Percentiles rank a stretch among this genome's conserved stretches.
Conservation (phyloP, 1,284 basidiomycete species). For the Anthracocystis setariae region DNA sequence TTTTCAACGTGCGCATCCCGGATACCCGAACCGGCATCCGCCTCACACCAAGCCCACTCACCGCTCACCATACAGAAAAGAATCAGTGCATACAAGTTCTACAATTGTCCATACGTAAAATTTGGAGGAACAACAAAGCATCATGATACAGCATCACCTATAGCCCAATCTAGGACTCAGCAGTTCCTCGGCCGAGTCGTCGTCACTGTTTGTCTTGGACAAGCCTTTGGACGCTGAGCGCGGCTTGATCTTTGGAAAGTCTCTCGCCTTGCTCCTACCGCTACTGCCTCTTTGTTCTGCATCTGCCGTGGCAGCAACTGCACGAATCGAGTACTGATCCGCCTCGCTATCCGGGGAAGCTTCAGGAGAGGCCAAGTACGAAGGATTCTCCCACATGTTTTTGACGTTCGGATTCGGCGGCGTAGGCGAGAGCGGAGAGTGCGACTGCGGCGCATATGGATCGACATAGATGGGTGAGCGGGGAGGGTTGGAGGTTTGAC, state of each 20-base stretch:
- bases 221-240: conserved; percentile 15
- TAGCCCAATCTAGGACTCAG: conserved; percentile 42
- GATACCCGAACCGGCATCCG: background rate
- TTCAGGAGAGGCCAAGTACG: conserved; percentile 30
- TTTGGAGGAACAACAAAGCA: conserved; percentile 12
- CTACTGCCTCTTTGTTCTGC: conserved; percentile 8
- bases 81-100: too few species aligned
- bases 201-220: conserved; percentile 22
- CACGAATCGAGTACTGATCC: conserved; percentile 38
- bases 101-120: background rate
- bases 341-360: conserved; percentile 29
- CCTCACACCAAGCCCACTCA: background rate
- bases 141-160: background rate
- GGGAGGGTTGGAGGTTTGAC: conserved; percentile 5
- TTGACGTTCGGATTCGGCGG: conserved; percentile 24
- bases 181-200: conserved; percentile 40
- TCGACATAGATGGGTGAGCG: conserved; percentile 27
- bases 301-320: conserved; percentile 17
- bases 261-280: conserved; percentile 20
- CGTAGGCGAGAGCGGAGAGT: conserved; percentile 34
- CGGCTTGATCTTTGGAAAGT: conserved; percentile 44
- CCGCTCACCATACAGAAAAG: background rate
- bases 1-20: too few species aligned
- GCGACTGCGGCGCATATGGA: conserved; percentile 30
- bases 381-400: conserved; percentile 36